These are phyloP conservation scores for Dioszegia crocea DNA, from an alignment of 768 basidiomycete species.

Conservation along the genomic window DNA sequence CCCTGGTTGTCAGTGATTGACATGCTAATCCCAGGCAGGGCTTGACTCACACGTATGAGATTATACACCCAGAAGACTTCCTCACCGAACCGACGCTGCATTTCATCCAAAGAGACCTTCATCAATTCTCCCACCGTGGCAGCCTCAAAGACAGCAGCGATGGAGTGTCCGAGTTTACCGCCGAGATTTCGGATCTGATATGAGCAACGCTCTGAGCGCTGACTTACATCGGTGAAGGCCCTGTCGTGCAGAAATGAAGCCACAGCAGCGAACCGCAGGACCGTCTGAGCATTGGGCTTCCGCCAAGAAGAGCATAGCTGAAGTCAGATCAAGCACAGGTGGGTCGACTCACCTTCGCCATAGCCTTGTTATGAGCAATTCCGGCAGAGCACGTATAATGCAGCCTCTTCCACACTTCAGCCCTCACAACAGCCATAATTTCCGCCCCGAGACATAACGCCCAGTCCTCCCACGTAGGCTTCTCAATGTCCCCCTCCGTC, in stretches of 20 bases:
- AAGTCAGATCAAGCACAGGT: too few relatives aligned
- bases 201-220: background rate
- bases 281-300: slow-evolving; percentile 80
- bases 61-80: slow-evolving; percentile 72
- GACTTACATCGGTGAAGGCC: slow-evolving; percentile 70
- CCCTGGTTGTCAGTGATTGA: slow-evolving; percentile 1
- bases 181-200: slow-evolving; percentile 83
- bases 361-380: slow-evolving; percentile 83
- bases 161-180: slow-evolving; percentile 81
- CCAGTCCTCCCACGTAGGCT: slow-evolving; percentile 76
- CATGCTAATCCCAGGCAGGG: background rate
- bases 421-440: slow-evolving; percentile 68
- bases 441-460: slow-evolving; percentile 83
- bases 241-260: slow-evolving; percentile 75
- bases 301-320: slow-evolving; percentile 83
- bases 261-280: slow-evolving; percentile 75
- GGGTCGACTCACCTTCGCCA: slow-evolving; percentile 67
- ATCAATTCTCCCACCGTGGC: slow-evolving; percentile 82
- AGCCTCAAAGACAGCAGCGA: slow-evolving; percentile 81
- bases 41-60: slow-evolving; percentile 7
- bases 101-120: slow-evolving; percentile 46
- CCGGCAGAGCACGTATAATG: slow-evolving; percentile 92
- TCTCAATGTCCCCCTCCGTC: slow-evolving; percentile 52
- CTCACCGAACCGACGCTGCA: slow-evolving; percentile 51
- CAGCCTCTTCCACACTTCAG: slow-evolving; percentile 63